Evolutionary conservation across 2,329 filamentous ascomycete species (phyloP), one percentile per base, ranked within the genome.

Genomic region (Verticillium longisporum): DNA sequence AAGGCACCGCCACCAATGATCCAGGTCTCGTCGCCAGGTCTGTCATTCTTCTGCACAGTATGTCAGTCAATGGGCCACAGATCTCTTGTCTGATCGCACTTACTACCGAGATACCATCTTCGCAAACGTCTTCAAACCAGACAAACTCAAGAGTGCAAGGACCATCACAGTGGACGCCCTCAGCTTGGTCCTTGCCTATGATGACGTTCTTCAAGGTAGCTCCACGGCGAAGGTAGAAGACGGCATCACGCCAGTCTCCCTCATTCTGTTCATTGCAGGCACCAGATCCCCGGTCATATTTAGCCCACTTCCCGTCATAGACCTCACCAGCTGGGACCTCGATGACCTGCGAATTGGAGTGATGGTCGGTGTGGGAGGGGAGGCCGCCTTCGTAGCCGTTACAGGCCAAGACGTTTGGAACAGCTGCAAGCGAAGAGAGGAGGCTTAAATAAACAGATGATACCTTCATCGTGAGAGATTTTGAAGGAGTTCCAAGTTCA

Each of bases 51-150:
- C 36, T 18, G 37, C 14, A 50, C 2, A 11, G 1, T 18, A 11
- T 13, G 41, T 21, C 11, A 50, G 18, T 10, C 11, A 21, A 18
- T 21, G 18, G 9, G 9, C n/a, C n/a, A n/a, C 6, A 21, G 21
- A 2, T 34, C 31, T 13, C n/a, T 11, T 6, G 11, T 15, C 14
- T 11, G 6, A 4, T 7, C 11, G 36, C 4, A 34, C 11, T 14
- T 33, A 36, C 53, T 1, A 38, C 56, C 5, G 68, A 67, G 62
- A 78, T 76, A 31, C 77, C 77, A 37, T 79, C 76, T 64, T 80
- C 77, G 55, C 77, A 80, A 55, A 80, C 77, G 38, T 77, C 75
- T 57, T 76, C 74, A 68, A 79, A 82, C 75, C 77, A 80, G 61
- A 82, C 79, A 37, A 74, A 76, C 65, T 73, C 71, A 4, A 79